Evolutionary conservation across 2,329 filamentous ascomycete species (phyloP), one percentile per base, ranked within the genome.

Genomic region (Incumbomyces lentus): DNA sequence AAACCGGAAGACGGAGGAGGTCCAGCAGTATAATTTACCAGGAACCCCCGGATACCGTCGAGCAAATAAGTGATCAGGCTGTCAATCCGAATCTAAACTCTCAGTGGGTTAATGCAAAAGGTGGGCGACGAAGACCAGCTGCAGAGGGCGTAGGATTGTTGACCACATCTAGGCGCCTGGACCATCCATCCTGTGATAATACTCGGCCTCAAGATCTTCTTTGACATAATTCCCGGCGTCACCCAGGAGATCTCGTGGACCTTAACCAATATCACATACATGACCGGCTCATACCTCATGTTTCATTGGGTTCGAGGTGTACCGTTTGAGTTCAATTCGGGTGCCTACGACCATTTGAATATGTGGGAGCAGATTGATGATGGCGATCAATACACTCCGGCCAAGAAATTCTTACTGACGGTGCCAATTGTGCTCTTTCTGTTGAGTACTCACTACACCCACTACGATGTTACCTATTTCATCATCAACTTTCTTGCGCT

Each of bases 301-400:
- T 98, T 98, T 70, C 92, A 98, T 70, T 95, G 87, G 75, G 92
- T 98, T 58, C 87, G 90, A 63, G 92, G 92, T 58, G 87, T 96
- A 39, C 92, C 92, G 5, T 98, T 98, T 63, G 92, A 98, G 67
- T 98, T 98, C 76, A 98, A 98, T 64, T 84, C 86, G 47, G 92
- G 92, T 49, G 92, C 92, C 58, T 98, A 96, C 68, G 92, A 98
- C 74, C 96, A 98, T 67, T 76, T 98, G 62, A 98, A 96, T 72
- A 96, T 98, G 92, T 98, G 92, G 92, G 92, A 98, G 72, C 92
- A 98, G 71, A 98, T 98, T 65, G 92, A 98, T 72, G 93, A 96
- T 61, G 92, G 92, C 39, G 92, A 92, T 59, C 92, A 98, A 67
- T 98, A 96, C 71, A 98, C 92, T 1, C 92, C 92, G 3, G 86